Conservation (phyloP, 2,329 filamentous ascomycete genomes). For the Phyllosticta paracitricarpa region DNA sequence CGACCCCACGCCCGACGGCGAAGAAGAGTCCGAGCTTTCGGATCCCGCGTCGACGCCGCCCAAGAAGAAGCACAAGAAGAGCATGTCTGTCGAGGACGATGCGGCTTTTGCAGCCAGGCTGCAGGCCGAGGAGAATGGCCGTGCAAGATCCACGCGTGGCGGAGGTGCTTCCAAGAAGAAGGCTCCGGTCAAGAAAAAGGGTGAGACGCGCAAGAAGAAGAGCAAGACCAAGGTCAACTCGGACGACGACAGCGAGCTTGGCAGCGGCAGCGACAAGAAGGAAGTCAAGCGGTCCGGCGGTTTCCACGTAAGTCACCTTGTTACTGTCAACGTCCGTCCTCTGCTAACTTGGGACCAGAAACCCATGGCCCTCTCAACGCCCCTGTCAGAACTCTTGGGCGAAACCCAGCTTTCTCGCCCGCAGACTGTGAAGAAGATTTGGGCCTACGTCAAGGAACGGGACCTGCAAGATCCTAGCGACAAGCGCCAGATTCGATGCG, state of each 20-base stretch:
- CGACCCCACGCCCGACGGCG: constrained; percentile 21
- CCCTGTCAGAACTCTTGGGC: constrained; percentile 60
- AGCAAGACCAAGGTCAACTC: constrained; percentile 60
- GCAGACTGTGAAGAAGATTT: constrained; percentile 92
- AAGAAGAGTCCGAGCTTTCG: constrained; percentile 30
- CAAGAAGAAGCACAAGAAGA: constrained; percentile 53
- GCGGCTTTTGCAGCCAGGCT: constrained; percentile 77
- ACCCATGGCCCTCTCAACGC: constrained; percentile 62
- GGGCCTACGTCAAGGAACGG: constrained; percentile 85
- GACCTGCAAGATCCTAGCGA: constrained; percentile 84
- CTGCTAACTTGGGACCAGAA: constrained; percentile 37
- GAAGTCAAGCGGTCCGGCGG: constrained; percentile 69
- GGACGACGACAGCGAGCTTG: constrained; percentile 69
- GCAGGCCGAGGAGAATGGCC: constrained; percentile 83
- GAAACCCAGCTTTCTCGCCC: constrained; percentile 77
- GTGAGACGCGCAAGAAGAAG: constrained; percentile 60
- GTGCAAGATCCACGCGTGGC: constrained; percentile 66
- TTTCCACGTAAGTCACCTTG: constrained; percentile 60
- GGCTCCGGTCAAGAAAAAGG: constrained; percentile 49
- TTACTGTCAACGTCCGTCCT: background rate
- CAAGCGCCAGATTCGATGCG: constrained; percentile 86
- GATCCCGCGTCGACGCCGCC: constrained; percentile 33
- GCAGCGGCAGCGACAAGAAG: constrained; percentile 49
- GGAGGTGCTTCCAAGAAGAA: constrained; percentile 49
- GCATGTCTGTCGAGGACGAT: constrained; percentile 65